Evolutionary conservation across 352 stramenopile species (phyloP), one percentile per base, ranked within the genome.

Genomic region (Globisporangium lucens): DNA sequence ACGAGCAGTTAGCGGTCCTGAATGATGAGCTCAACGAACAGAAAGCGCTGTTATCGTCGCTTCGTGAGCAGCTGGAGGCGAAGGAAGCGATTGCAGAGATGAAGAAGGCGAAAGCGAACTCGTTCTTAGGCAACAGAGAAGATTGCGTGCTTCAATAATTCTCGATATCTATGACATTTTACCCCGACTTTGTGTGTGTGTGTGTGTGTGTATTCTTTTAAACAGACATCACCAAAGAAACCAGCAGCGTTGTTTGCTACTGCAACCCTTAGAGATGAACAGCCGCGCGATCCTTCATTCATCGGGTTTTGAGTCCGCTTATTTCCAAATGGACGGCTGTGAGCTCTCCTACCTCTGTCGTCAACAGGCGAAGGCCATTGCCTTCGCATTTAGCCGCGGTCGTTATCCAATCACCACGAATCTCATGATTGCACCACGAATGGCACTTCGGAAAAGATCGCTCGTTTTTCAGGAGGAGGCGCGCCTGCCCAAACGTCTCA

Each of bases 91-190:
- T 80, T 35, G 69, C 72, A 35, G 70, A 74, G 3, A 70, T 67
- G 38, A 83, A 78, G 41, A 73, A 75, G 56, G 69, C 71, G 13
- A 85, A 87, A 56, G 72, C 60, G 29, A 76, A 57, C 20, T 64
- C 78, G 62, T 71, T 82, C 56, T 78, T 82, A 55, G 55, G 78
- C 55, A 57, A 51, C 22, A 66, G 61, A 66, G 78, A 93, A 27
- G 83, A 93, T 56, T 93, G 83, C 56, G 68, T 79, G 13, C 61
- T 91, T 8, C 78, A 89, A 59, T 84, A 80, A 51, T 20, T 7
- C 6, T 17, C 15, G 10, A 43, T 59, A 59, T 60, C 55, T 46
- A 46, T n/a, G 55, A 30, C 15, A 2, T 51, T 57, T 35, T 36
- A 27, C n/a, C n/a, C 30, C 9, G 24, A 24, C 24, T 24, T 24